Evolutionary conservation across 2,329 filamentous ascomycete species (phyloP).

Genomic region (Aspergillus oerlinghausenensis): DNA sequence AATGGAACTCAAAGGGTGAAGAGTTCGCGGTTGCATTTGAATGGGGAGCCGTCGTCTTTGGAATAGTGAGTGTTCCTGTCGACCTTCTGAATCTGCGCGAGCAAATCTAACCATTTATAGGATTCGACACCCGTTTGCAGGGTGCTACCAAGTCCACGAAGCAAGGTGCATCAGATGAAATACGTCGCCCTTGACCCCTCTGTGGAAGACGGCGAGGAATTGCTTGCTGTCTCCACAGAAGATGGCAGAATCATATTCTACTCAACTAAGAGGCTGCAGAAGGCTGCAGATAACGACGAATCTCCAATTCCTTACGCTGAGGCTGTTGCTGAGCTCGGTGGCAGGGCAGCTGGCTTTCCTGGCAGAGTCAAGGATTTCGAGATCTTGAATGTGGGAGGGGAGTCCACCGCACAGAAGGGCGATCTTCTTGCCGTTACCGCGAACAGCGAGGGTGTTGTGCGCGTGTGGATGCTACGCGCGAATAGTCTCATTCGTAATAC

Average conservation of each 20-base stretch:
- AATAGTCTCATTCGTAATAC: slow-evolving; percentile 24
- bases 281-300: slow-evolving; percentile 42
- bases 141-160: slow-evolving; percentile 62
- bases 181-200: slow-evolving; percentile 56
- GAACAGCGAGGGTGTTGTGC: slow-evolving; percentile 80
- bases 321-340: slow-evolving; percentile 72
- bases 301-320: slow-evolving; percentile 56
- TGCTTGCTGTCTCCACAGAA: slow-evolving; percentile 79
- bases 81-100: neutral
- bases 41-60: slow-evolving; percentile 76
- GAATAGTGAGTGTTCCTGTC: slow-evolving; percentile 53
- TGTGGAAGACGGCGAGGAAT: slow-evolving; percentile 45
- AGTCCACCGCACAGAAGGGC: slow-evolving; percentile 26
- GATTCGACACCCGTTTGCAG: slow-evolving; percentile 77
- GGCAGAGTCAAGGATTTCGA: slow-evolving; percentile 87
- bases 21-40: slow-evolving; percentile 91
- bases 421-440: slow-evolving; percentile 63
- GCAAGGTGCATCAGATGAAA: slow-evolving; percentile 77
- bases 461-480: slow-evolving; percentile 63
- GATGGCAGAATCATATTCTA: slow-evolving; percentile 85
- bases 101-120: slow-evolving; percentile 22
- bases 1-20: slow-evolving; percentile 72
- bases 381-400: slow-evolving; percentile 49
- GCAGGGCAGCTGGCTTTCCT: slow-evolving; percentile 60
- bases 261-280: slow-evolving; percentile 53